phyloP scores from a whole-genome alignment of 805 yeast genomes.

The Suhomyces pyralidae region DNA sequence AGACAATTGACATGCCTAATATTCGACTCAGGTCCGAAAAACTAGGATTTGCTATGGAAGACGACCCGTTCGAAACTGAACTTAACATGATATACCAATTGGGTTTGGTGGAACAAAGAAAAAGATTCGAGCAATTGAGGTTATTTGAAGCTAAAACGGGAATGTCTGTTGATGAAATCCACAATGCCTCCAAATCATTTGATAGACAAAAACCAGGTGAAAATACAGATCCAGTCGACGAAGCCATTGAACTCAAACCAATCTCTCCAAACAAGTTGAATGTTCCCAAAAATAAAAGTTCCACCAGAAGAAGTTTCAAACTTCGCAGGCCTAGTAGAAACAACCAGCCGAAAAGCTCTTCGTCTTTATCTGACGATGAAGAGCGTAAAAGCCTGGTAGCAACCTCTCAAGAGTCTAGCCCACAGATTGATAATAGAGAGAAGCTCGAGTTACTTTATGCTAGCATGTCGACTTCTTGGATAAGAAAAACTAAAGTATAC shows the following conservation, averaged over 20 bases:
- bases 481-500: conserved; percentile 54
- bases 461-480: conserved; percentile 66
- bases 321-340: neutral
- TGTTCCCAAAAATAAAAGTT: neutral
- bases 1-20: conserved; percentile 26
- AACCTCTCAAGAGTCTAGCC: neutral
- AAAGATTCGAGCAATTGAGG: conserved; percentile 29
- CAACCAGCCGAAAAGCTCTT: neutral
- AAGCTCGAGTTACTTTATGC: conserved; percentile 35
- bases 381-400: neutral
- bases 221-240: neutral
- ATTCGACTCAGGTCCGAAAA: conserved; percentile 24
- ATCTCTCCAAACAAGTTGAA: neutral
- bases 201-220: neutral
- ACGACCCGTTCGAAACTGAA: conserved; percentile 43
- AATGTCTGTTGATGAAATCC: neutral
- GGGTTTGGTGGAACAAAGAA: conserved; percentile 39
- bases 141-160: conserved; percentile 19
- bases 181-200: neutral
- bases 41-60: conserved; percentile 37
- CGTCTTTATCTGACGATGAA: neutral
- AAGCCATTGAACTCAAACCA: neutral
- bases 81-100: conserved; percentile 41
- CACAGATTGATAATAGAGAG: conserved; percentile 2
- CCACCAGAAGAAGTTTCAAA: neutral